These are phyloP conservation scores for Xylaria sp. DNA, from an alignment of 2,329 filamentous ascomycete species.

Conservation along the genomic window DNA sequence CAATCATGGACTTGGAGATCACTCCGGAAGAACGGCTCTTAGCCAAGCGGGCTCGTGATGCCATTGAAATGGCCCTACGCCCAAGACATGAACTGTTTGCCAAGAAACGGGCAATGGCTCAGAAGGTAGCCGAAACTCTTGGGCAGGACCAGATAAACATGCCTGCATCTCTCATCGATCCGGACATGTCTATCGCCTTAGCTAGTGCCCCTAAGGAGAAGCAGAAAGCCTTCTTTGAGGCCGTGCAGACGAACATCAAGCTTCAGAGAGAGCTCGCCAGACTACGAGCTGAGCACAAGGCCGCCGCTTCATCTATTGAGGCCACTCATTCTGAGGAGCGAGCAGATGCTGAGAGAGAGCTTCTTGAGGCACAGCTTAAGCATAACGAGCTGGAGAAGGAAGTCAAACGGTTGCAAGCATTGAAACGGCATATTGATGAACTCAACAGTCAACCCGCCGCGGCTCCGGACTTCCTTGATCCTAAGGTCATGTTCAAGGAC, in stretches of 20 bases:
- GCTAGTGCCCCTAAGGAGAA: conserved; percentile 41
- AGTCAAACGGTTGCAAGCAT: conserved; percentile 43
- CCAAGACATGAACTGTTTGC: conserved; percentile 52
- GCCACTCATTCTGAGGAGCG: conserved; percentile 18
- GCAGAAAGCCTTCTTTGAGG: conserved; percentile 51
- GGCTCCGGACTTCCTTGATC: conserved; percentile 44
- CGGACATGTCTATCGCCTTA: conserved; percentile 33
- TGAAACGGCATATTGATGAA: conserved; percentile 48
- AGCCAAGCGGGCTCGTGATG: conserved; percentile 36
- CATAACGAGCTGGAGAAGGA: conserved; percentile 49
- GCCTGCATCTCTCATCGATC: conserved; percentile 46
- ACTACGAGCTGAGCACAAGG: conserved; percentile 30
- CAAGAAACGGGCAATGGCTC: conserved; percentile 50
- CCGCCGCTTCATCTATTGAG: conserved; percentile 18
- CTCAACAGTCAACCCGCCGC: conserved; percentile 50
- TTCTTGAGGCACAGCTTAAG: conserved; percentile 47
- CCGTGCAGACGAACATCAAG: conserved; percentile 46
- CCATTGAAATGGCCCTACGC: conserved; percentile 49
- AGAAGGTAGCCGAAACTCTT: conserved; percentile 47
- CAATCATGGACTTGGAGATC: conserved; percentile 16
- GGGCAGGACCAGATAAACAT: conserved; percentile 39
- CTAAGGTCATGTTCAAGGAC: conserved; percentile 43
- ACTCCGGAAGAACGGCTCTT: conserved; percentile 30
- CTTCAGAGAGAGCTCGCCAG: conserved; percentile 45
- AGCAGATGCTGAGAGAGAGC: conserved; percentile 22